Evolutionary conservation across 352 stramenopile genomes (phyloP), one percentile per base, ranked within the genome.

Genomic region (Plasmopara muralis): DNA sequence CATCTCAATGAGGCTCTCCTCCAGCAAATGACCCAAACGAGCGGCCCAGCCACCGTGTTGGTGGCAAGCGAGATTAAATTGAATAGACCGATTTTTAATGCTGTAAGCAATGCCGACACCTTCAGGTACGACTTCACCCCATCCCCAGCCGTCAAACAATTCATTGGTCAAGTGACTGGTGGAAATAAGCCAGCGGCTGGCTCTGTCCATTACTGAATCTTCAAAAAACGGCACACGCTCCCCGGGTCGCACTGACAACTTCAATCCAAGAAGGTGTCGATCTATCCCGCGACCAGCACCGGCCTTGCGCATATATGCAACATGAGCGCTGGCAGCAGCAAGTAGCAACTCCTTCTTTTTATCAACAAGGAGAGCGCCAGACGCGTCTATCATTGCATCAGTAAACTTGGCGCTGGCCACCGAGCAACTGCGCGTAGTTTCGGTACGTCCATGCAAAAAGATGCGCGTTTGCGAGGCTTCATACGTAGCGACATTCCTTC

Each of bases 391-490:
- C 85, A 95, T 95, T 5, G 69, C 77, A 58, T 96, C 71, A 28
- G 85, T 77, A 64, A 97, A 98, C 9, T 74, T 87, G 13, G 73
- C 80, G 52, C 72, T 95, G 33, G 85, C 67, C 9, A 34, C 53
- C 12, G 87, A 93, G 53, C 90, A 95, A 41, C 85, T 86, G 43
- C 86, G 83, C 14, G 78, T 93, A 7, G 84, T 93, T 67, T 95
- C 90, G 0, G 96, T 99, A 37, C 96, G 85, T 28, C 96, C 96
- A 55, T 98, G 93, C 28, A 97, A 70, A 72, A 97, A 99, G 14
- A 86, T 60, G 13, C 93, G 81, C 31, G 95, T 96, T 70, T 98
- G 91, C 15, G 86, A 95, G 12, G 95, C 89, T 63, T 99, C 96
- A 61, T 99, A 98, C 3, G 95, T 98, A 10, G 76, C 74, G 1